Evolutionary conservation across 163 green algal species (phyloP).

Genomic region (Scenedesmus sp.): DNA sequence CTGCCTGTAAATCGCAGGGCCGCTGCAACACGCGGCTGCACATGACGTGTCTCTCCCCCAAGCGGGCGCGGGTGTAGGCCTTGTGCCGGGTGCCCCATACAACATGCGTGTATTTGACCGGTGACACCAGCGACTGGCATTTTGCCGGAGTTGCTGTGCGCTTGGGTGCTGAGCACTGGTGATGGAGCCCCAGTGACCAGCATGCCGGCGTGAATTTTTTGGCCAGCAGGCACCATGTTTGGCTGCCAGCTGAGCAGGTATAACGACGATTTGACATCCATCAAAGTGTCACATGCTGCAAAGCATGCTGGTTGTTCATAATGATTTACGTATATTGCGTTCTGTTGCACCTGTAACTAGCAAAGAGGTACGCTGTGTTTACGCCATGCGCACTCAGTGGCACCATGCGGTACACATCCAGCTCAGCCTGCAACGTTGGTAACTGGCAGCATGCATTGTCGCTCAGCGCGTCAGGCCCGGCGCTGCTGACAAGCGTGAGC

Average conservation of each 20-base stretch:
- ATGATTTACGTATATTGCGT: neutral
- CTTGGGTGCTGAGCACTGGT: neutral
- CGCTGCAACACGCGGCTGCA: slow-evolving; percentile 4
- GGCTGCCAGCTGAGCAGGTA: neutral
- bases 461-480: too few species aligned
- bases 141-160: neutral
- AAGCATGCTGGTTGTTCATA: neutral
- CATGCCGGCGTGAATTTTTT: neutral
- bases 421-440: too few species aligned
- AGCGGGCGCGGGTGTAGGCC: neutral
- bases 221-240: neutral
- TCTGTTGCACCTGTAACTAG: neutral
- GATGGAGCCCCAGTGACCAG: neutral
- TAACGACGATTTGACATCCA: neutral
- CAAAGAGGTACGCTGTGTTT: too few species aligned
- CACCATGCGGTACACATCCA: too few species aligned
- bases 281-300: slow-evolving; percentile 2
- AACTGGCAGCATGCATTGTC: too few species aligned
- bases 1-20: neutral
- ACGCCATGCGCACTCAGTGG: too few species aligned
- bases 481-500: too few species aligned
- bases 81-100: neutral
- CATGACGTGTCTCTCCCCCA: neutral
- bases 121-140: neutral
- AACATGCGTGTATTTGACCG: neutral